Conservation (phyloP, 176 grass and related monocot species). For the Hsuehochloa calcarea region DNA sequence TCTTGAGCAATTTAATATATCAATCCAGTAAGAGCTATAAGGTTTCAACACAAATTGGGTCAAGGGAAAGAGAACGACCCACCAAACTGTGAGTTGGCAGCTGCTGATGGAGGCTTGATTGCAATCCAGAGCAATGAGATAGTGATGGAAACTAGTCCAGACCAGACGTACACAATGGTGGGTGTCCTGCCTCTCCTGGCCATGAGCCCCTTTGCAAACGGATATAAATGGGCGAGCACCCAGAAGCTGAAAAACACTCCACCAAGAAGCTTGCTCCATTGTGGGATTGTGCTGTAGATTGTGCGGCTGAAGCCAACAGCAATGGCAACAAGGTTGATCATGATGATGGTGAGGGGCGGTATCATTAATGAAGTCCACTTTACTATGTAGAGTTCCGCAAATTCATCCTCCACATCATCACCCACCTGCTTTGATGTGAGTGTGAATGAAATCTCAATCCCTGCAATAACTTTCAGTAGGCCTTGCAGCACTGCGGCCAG, state of each 20-base stretch:
- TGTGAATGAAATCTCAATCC: conserved; percentile 95
- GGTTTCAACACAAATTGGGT: conserved; percentile 35
- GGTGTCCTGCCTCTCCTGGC: conserved; percentile 94
- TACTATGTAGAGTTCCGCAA: conserved; percentile 76
- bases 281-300: conserved; percentile 87
- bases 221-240: conserved; percentile 95
- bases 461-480: conserved; percentile 87
- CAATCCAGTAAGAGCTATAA: conserved; percentile 26
- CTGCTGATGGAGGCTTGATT: conserved; percentile 74
- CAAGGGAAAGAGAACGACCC: conserved; percentile 88
- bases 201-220: conserved; percentile 97
- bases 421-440: conserved; percentile 76
- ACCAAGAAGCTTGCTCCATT: conserved; percentile 97
- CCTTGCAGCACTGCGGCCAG: conserved; percentile 87
- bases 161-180: conserved; percentile 93
- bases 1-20: not conserved
- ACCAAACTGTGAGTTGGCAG: conserved; percentile 67
- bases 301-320: conserved; percentile 89
- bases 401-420: conserved; percentile 85
- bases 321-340: conserved; percentile 93
- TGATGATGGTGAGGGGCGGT: conserved; percentile 88
- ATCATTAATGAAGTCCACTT: conserved; percentile 98
- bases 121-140: conserved; percentile 90
- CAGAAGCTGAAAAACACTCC: conserved; percentile 98
- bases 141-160: conserved; percentile 83